Base-by-base conservation (phyloP, 2,329 filamentous ascomycete species). In the Curvularia verruculosa region DNA sequence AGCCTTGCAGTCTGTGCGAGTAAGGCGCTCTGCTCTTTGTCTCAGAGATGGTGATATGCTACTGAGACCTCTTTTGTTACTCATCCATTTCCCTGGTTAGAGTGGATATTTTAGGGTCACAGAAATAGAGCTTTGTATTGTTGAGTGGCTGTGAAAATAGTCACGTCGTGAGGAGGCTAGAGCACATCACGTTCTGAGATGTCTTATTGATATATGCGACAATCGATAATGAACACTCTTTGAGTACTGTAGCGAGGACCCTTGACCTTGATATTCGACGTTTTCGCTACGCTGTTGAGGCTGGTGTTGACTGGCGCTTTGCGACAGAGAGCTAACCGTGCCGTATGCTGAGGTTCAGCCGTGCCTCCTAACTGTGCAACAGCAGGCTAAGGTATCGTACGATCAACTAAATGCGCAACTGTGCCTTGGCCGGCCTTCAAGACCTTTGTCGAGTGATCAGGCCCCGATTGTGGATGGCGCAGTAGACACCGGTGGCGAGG, bases 231-330 rank as follows among this genome's bases (percentile, higher is more conserved):
- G 9, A 39, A 18, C 46, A 8, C 24, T 46, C 23, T n/a, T 43
- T 5, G n/a, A 40, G 1, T 54, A 39, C 34, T 4, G 50, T 3
- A 40, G 21, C 39, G 31, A 23, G 19, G 12, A 15, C 19, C n/a
- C 24, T 24, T 18, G 8, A 19, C 28, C 19, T 12, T 15, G 21
- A 19, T n/a, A 5, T 23, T 18, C 19, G 18, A 21, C 5, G 21
- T 46, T 46, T 52, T 36, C 12, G 13, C 19, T 45, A 24, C 19
- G 41, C 39, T 19, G 45, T 50, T 21, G 18, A 49, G 34, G 24
- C 26, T 21, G n/a, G n/a, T n/a, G 45, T 49, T 54, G 39, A 24
- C 21, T 31, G 31, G 54, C 45, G 54, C 50, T 54, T 58, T 47
- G 45, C 23, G 46, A 50, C 29, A 49, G 45, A 37, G 9, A 40